A percentile compares a stretch with the other conserved stretches of the same genome.
Evolutionary conservation across 805 yeast species (phyloP).

Genomic region (Hanseniaspora mollemarum): DNA sequence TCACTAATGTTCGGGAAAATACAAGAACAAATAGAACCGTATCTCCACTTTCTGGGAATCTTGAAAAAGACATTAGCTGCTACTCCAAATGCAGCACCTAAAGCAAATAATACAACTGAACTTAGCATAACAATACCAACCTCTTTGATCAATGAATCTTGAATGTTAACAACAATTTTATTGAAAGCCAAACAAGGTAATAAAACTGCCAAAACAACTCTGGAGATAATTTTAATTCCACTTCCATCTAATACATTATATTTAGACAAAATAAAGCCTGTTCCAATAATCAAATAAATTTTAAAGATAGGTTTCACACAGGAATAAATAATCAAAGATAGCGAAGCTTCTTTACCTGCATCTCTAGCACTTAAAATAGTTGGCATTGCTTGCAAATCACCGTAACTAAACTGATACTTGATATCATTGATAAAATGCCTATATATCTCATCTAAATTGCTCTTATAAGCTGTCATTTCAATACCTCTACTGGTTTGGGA

Average conservation of each 20-base stretch:
- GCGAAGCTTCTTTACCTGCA: neutral
- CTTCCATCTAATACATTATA: constrained; percentile 49
- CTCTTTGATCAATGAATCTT: constrained; percentile 53
- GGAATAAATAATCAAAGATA: constrained; percentile 28
- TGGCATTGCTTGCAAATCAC: too few relatives aligned
- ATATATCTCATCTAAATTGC: neutral
- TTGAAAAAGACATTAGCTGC: constrained; percentile 28
- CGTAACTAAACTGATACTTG: neutral
- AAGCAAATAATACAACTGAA: constrained; percentile 39
- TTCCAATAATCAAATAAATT: constrained; percentile 56
- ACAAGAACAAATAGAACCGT: constrained; percentile 60
- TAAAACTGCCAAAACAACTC: constrained; percentile 47
- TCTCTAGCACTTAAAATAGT: constrained; percentile 1
- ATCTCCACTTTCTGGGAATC: constrained; percentile 57
- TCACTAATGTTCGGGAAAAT: constrained; percentile 66
- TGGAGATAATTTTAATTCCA: constrained; percentile 52
- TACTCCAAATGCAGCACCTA: constrained; percentile 41
- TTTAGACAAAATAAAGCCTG: constrained; percentile 54
- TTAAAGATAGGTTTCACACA: constrained; percentile 68
- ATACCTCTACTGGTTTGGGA: too few relatives aligned
- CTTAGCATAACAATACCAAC: constrained; percentile 53
- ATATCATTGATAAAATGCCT: constrained; percentile 1
- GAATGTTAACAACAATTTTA: constrained; percentile 49
- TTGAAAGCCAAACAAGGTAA: constrained; percentile 58
- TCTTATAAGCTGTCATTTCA: neutral